A percentile compares a stretch with the other conserved stretches of the same genome.
phyloP scores from a whole-genome alignment of 345 rosid species.

The Moricandia moricandioides region DNA sequence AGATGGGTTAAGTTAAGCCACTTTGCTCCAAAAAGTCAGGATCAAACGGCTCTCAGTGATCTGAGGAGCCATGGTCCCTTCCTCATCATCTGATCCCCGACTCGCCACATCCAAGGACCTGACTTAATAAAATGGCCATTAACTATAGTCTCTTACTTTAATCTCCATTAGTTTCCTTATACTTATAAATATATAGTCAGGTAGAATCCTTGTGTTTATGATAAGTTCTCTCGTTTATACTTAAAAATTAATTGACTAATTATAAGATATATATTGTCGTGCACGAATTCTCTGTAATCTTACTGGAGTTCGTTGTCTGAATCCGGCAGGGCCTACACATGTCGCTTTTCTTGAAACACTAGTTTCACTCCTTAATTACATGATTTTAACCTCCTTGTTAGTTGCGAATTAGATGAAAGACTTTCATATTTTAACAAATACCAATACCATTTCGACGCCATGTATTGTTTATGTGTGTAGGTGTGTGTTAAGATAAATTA shows the following conservation, averaged over 20 bases:
- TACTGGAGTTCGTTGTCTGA: slow-evolving; percentile 6
- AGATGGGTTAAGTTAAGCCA: slow-evolving; percentile 24
- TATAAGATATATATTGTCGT: slow-evolving; percentile 22
- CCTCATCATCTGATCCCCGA: slow-evolving; percentile 33
- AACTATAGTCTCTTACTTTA: slow-evolving; percentile 9
- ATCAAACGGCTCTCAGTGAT: slow-evolving; percentile 35
- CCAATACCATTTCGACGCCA: neutral
- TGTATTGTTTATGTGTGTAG: neutral
- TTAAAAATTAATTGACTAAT: neutral
- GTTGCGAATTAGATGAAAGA: slow-evolving; percentile 14
- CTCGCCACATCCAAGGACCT: slow-evolving; percentile 30
- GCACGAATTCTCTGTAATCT: slow-evolving; percentile 24
- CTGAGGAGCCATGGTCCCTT: slow-evolving; percentile 34
- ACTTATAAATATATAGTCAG: slow-evolving; percentile 1
- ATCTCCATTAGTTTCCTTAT: slow-evolving; percentile 2
- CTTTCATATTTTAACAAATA: slow-evolving; percentile 9
- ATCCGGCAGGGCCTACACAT: slow-evolving; percentile 29
- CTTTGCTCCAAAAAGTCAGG: slow-evolving; percentile 32
- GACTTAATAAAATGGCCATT: slow-evolving; percentile 1
- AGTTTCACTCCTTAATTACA: slow-evolving; percentile 11
- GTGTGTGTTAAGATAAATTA: neutral
- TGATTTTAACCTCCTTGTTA: slow-evolving; percentile 10
- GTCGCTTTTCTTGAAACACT: slow-evolving; percentile 39
- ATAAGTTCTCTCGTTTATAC: slow-evolving; percentile 9
- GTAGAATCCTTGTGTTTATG: slow-evolving; percentile 25